These are phyloP conservation scores for Syzygium syzygioides DNA, from an alignment of 441 rosid species.

Conservation along the genomic window DNA sequence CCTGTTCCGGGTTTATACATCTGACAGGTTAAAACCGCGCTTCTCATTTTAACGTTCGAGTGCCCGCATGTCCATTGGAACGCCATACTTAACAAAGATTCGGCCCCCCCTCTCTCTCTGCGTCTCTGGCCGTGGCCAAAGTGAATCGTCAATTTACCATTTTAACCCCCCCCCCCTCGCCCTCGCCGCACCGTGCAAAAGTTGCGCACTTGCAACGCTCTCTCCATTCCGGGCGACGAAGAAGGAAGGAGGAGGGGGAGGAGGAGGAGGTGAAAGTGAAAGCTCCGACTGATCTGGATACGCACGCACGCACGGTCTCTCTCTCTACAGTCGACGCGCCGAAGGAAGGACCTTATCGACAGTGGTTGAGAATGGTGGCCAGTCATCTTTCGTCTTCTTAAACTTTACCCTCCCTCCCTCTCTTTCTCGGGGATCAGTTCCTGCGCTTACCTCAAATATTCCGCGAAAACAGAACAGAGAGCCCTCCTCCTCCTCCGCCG, in stretches of 20 bases:
- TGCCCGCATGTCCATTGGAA: too few relatives aligned
- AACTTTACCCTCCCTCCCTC: background rate
- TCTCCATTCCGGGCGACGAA: background rate
- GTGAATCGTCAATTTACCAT: background rate
- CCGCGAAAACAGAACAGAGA: background rate
- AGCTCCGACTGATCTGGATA: background rate
- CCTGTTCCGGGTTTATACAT: too few relatives aligned
- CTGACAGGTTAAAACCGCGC: too few relatives aligned
- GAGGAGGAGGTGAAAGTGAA: background rate
- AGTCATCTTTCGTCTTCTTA: background rate
- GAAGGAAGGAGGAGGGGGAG: background rate
- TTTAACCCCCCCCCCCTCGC: background rate
- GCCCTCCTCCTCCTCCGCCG: slow-evolving; percentile 6
- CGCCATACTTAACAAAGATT: too few relatives aligned
- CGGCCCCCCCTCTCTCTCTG: background rate
- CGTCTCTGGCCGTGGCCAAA: background rate
- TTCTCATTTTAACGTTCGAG: too few relatives aligned
- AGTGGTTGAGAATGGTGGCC: background rate
- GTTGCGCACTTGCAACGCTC: background rate
- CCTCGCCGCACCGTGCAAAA: background rate
- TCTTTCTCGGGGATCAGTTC: background rate
- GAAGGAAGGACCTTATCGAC: background rate
- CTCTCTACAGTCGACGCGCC: background rate
- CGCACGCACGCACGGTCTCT: background rate
- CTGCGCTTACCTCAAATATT: background rate